Base-by-base conservation (phyloP, 2,329 filamentous ascomycete genomes). In the Allantophomopsis cytisporea region DNA sequence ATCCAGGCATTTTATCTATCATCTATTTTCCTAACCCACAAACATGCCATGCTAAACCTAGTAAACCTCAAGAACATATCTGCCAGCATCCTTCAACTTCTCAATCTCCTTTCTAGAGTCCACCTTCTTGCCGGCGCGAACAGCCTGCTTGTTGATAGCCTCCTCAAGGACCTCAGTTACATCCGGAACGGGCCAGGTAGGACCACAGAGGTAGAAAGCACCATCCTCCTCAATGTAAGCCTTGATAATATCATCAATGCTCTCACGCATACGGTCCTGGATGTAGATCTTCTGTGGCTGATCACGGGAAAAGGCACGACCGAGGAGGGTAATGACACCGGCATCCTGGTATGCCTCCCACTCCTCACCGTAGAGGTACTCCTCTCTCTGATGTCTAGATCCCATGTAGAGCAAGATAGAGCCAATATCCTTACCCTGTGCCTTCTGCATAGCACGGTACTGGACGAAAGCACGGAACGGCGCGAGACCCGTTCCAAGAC, bases 401-500 rank as follows among this genome's bases (percentile, higher is more conserved):
- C 91, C 91, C 68, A 98, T 89, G 71, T 96, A 98, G 43, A 98
- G 68, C 39, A 98, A 75, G 45, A 96, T 91, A 34, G 86, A 69
- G 39, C 91, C 91, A 50, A 98, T 94, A 42, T 91, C 79, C 67
- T 94, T 88, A 61, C 91, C 91, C 60, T 93, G 85, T n/a, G 86
- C 80, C 68, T 94, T 94, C 60, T 98, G 89, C 76, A 93, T 87
- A 37, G 91, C 91, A 42, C 91, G 89, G 66, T 98, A 91, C 65
- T 98, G 91, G 36, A 96, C 83, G 56, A 98, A 98, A 43, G 91
- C 91, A 48, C 91, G 86, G 85, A 98, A 98, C n/a, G 91, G 91
- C 1, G 91, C 91, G 16, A 98, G 80, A 56, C 91, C 91, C 0
- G 91, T 98, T 47, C 91, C 91, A n/a, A 96, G 81, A 60, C 91